Conservation (phyloP, 208 protist species). For the Wallacemonas collosoma region DNA sequence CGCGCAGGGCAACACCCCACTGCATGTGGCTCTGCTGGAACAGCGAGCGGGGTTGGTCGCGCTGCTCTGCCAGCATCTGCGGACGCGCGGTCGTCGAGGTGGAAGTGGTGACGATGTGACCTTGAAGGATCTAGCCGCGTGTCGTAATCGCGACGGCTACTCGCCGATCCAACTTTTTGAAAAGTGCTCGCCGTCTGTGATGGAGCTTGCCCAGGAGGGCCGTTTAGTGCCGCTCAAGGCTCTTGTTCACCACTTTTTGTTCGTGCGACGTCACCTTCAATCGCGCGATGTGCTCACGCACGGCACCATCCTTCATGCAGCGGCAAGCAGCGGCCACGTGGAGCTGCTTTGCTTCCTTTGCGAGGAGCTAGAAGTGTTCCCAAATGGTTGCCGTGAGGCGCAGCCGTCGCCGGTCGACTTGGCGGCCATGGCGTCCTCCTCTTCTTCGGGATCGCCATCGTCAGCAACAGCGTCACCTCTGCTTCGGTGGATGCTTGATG, state of each 20-base stretch:
- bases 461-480: neutral
- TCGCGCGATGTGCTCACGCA: constrained; percentile 34
- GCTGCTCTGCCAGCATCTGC: constrained; percentile 56
- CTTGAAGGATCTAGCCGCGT: constrained; percentile 18
- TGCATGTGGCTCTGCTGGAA: constrained; percentile 59
- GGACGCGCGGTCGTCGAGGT: constrained; percentile 8
- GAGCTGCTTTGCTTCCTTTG: constrained; percentile 62
- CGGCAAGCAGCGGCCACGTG: constrained; percentile 38
- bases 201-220: constrained; percentile 64
- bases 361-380: constrained; percentile 46
- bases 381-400: neutral
- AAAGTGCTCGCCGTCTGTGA: constrained; percentile 52
- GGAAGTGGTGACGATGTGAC: constrained; percentile 21
- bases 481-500: constrained; percentile 36
- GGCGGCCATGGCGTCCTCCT: constrained; percentile 15
- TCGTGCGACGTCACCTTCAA: constrained; percentile 31
- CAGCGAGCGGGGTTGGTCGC: constrained; percentile 51
- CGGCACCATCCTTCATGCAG: constrained; percentile 51
- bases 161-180: constrained; percentile 65
- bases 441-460: neutral
- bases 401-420: constrained; percentile 18
- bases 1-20: constrained; percentile 37
- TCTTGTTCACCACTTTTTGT: constrained; percentile 74
- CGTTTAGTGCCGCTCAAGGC: constrained; percentile 46
- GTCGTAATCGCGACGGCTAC: constrained; percentile 49